Evolutionary conservation across 2,329 filamentous ascomycete genomes (phyloP).

Genomic region (Fusarium begoniae): DNA sequence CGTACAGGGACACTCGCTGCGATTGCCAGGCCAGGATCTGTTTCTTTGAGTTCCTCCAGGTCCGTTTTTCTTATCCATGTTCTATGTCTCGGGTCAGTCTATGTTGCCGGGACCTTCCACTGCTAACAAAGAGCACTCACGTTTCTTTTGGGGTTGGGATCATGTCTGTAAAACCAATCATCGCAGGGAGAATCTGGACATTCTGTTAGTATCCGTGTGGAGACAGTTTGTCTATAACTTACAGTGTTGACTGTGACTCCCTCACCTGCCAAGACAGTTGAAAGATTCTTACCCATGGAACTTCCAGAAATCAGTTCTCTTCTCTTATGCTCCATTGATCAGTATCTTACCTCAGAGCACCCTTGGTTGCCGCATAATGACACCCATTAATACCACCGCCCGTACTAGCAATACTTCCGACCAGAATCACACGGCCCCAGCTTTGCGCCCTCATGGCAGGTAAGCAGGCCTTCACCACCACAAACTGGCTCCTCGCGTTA

Average conservation of each 20-base stretch:
- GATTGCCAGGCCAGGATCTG: slow-evolving; percentile 49
- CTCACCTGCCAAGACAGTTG: slow-evolving; percentile 45
- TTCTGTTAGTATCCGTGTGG: fast-evolving
- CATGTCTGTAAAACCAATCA: slow-evolving; percentile 50
- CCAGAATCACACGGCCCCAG: slow-evolving; percentile 47
- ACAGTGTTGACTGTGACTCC: slow-evolving; percentile 49
- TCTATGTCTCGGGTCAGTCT: background rate
- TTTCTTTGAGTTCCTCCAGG: slow-evolving; percentile 42
- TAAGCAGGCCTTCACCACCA: slow-evolving; percentile 46
- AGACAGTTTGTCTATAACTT: background rate
- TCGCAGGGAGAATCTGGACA: slow-evolving; percentile 43
- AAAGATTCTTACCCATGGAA: slow-evolving; percentile 48
- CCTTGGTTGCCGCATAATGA: slow-evolving; percentile 49
- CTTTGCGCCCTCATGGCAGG: slow-evolving; percentile 44
- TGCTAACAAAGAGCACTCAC: slow-evolving; percentile 11
- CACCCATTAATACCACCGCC: slow-evolving; percentile 49
- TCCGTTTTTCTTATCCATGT: slow-evolving; percentile 46
- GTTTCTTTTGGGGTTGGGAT: slow-evolving; percentile 46
- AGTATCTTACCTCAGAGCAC: slow-evolving; percentile 37
- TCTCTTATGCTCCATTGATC: background rate
- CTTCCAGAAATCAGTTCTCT: slow-evolving; percentile 25
- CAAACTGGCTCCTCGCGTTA: slow-evolving; percentile 48
- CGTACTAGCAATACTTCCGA: slow-evolving; percentile 47
- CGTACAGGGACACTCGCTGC: slow-evolving; percentile 47
- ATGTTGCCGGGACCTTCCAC: no score